Base-by-base conservation (phyloP, 305 asterid genomes). In the Lippia alba region DNA sequence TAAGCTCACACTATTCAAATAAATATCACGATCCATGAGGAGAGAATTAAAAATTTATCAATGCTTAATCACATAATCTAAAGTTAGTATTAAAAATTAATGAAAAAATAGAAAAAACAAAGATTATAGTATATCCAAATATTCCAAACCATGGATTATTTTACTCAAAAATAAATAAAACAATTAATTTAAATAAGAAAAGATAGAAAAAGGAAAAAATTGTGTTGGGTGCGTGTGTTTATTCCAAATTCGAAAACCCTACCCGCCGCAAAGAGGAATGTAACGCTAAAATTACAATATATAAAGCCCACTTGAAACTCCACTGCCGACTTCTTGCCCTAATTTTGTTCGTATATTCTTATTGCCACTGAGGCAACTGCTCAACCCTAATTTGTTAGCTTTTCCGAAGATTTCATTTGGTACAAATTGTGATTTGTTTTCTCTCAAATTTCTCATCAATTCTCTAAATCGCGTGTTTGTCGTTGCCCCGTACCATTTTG, bases 321-420 rank as follows among this genome's bases (percentile, higher is more conserved):
- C 36, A 53, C 72, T 33, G 66, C 81, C 80, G 74, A 48, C 76
- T 71, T 56, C 61, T 67, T 72, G 76, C 82, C 88, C 85, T 76
- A 71, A 56, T 56, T 39, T 54, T 12, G 12, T 8, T 46, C 46
- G 49, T 33, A 11, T 15, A 12, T 2, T 7, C 1, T 39, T 62
- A 20, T 56, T 53, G 6, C 14, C 50, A 12, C 74, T 11, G 70
- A 34, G 61, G 18, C 66, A 12, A 17, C 11, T 48, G 34, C 45
- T 71, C 68, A 79, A 74, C 79, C 80, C 82, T 76, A 71, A 55
- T 74, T 54, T 48, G 12, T 48, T 61, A 34, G 24, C 11, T 46
- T 19, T 64, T 44, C 34, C 19, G 54, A 67, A 10, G 56, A 18
- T 57, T 49, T 60, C 63, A 61, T 46, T 54, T 53, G 84, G 84